Conservation (phyloP, 257 asterid genomes). For the Nicotiana tabacum region DNA sequence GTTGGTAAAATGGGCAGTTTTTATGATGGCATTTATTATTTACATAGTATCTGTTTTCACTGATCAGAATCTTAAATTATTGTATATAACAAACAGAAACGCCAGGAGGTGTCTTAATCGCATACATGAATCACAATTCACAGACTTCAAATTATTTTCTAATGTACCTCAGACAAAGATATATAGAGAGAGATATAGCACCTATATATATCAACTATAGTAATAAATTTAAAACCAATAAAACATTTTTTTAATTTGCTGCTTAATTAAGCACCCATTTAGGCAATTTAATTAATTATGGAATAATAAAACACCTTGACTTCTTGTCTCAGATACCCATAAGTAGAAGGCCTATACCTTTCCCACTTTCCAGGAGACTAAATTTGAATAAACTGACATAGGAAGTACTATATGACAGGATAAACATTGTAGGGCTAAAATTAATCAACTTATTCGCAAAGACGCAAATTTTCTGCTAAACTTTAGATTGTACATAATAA, state of each 20-base stretch:
- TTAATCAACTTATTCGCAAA: not conserved
- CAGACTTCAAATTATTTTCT: constrained; percentile 7
- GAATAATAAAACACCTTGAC: not conserved
- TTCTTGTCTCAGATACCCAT: not conserved
- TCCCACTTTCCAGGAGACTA: constrained; percentile 9
- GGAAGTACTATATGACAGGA: not conserved
- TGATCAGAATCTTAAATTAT: constrained; percentile 6
- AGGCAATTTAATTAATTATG: not conserved
- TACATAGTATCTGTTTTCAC: not conserved
- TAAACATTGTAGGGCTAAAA: not conserved
- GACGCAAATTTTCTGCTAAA: not conserved
- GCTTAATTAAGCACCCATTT: not conserved
- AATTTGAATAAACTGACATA: not conserved
- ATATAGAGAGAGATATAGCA: not conserved
- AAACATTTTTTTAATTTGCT: not conserved
- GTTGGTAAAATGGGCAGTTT: constrained; percentile 1
- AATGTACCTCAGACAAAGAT: constrained; percentile 9
- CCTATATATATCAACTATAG: not conserved
- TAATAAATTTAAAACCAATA: not conserved
- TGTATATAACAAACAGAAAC: constrained; percentile 6
- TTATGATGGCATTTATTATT: not conserved
- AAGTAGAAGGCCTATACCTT: not conserved
- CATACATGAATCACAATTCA: not conserved
- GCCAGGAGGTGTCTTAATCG: constrained; percentile 4
- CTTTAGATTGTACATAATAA: not conserved